These are phyloP conservation scores for Ochromonas danica DNA, from an alignment of 108 stramenopile genomes.

Conservation along the genomic window DNA sequence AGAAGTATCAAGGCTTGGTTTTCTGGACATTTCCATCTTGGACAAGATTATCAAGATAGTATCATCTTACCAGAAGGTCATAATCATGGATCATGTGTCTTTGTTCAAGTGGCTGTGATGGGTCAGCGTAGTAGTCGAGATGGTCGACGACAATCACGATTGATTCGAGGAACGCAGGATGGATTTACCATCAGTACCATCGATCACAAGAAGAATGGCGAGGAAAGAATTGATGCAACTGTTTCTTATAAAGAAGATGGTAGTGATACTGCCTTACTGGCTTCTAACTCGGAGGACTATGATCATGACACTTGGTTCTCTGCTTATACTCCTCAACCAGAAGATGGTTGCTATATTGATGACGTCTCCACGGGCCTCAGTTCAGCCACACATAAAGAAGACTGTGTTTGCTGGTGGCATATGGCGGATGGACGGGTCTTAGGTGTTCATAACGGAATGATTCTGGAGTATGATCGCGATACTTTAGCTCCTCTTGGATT, in stretches of 20 bases:
- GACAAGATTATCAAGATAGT: slow-evolving; percentile 65
- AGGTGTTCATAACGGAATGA: slow-evolving; percentile 76
- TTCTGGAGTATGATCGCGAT: slow-evolving; percentile 83
- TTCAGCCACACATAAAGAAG: neutral
- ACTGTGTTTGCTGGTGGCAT: slow-evolving; percentile 79
- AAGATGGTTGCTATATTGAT: slow-evolving; percentile 73
- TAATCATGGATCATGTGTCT: slow-evolving; percentile 66
- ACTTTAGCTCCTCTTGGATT: slow-evolving; percentile 87
- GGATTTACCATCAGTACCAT: slow-evolving; percentile 82
- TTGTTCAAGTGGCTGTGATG: slow-evolving; percentile 79
- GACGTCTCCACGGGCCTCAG: neutral
- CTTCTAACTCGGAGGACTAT: slow-evolving; percentile 71
- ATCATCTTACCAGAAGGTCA: slow-evolving; percentile 40
- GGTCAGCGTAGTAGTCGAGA: slow-evolving; percentile 72
- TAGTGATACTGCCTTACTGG: slow-evolving; percentile 43
- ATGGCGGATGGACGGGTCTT: slow-evolving; percentile 80
- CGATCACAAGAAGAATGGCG: slow-evolving; percentile 73
- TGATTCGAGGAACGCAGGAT: slow-evolving; percentile 75
- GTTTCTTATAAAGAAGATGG: neutral
- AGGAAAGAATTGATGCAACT: slow-evolving; percentile 72
- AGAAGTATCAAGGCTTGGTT: slow-evolving; percentile 83
- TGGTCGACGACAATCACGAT: slow-evolving; percentile 74
- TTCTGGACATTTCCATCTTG: slow-evolving; percentile 88
- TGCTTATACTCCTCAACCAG: slow-evolving; percentile 50
- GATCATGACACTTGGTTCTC: slow-evolving; percentile 53